These are phyloP conservation scores for Phaseolus lunatus DNA, from an alignment of 306 rosid genomes.

Conservation along the genomic window DNA sequence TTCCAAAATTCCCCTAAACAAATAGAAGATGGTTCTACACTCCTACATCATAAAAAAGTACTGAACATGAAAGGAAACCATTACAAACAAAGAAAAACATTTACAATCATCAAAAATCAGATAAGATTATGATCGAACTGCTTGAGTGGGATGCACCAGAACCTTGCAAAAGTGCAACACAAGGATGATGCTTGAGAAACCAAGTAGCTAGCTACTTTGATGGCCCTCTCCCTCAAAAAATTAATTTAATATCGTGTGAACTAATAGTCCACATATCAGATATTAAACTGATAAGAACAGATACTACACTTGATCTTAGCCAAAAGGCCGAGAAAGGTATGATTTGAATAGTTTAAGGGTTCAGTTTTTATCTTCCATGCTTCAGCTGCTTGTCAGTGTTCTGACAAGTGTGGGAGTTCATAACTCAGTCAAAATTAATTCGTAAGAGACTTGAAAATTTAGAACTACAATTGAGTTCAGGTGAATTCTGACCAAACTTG, in stretches of 20 bases:
- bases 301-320: constrained; percentile 53
- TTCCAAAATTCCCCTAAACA: too few species aligned
- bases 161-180: constrained; percentile 6
- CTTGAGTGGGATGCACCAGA: background rate
- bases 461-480: too few species aligned
- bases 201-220: constrained; percentile 12
- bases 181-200: background rate
- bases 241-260: constrained; percentile 33
- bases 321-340: constrained; percentile 48
- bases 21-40: too few species aligned
- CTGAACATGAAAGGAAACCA: too few species aligned
- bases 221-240: background rate
- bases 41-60: too few species aligned
- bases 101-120: too few species aligned
- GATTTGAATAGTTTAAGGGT: accelerated
- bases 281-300: constrained; percentile 49
- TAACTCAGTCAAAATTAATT: background rate
- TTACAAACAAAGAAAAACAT: too few species aligned
- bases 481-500: too few species aligned
- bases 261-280: constrained; percentile 37
- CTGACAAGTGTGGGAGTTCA: constrained; percentile 3
- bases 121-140: too few species aligned
- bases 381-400: background rate
- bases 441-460: too few species aligned
- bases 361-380: background rate